A percentile compares a stretch with the other conserved stretches of the same genome.
phyloP scores from a whole-genome alignment of 352 stramenopile genomes.

The Pythium aristosporum region DNA sequence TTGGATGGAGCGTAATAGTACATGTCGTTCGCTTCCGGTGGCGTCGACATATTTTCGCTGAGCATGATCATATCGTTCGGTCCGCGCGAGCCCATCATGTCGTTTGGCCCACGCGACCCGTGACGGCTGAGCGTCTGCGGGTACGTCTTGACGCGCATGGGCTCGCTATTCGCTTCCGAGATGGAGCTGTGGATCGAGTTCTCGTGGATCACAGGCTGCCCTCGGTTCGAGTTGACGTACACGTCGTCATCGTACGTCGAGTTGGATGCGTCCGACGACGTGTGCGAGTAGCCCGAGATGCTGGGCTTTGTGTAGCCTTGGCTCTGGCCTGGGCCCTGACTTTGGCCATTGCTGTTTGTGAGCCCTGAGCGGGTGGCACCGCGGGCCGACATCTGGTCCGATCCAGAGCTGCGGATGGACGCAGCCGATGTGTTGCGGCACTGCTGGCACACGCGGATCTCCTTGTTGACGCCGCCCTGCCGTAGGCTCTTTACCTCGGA shows the following conservation, averaged over 20 bases:
- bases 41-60: conserved; percentile 25
- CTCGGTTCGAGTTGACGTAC: conserved; percentile 26
- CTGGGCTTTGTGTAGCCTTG: conserved; percentile 38
- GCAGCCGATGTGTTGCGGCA: conserved; percentile 56
- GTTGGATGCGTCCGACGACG: conserved; percentile 42
- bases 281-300: conserved; percentile 44
- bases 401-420: conserved; percentile 69
- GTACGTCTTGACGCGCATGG: conserved; percentile 44
- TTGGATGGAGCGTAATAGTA: conserved; percentile 25
- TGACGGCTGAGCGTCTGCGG: conserved; percentile 25
- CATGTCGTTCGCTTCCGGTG: conserved; percentile 19
- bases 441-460: conserved; percentile 74
- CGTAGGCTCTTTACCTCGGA: conserved; percentile 77
- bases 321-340: conserved; percentile 5
- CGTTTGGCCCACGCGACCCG: conserved; percentile 10
- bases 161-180: conserved; percentile 60
- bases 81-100: conserved; percentile 2
- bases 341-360: conserved; percentile 12
- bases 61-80: conserved; percentile 63
- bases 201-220: conserved; percentile 35
- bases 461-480: conserved; percentile 59
- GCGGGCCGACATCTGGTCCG: conserved; percentile 34
- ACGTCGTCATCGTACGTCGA: conserved; percentile 50
- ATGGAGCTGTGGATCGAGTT: conserved; percentile 40
- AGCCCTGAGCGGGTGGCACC: conserved; percentile 16